phyloP scores from a whole-genome alignment of 176 grass and related monocot species.

The Lolium rigidum region DNA sequence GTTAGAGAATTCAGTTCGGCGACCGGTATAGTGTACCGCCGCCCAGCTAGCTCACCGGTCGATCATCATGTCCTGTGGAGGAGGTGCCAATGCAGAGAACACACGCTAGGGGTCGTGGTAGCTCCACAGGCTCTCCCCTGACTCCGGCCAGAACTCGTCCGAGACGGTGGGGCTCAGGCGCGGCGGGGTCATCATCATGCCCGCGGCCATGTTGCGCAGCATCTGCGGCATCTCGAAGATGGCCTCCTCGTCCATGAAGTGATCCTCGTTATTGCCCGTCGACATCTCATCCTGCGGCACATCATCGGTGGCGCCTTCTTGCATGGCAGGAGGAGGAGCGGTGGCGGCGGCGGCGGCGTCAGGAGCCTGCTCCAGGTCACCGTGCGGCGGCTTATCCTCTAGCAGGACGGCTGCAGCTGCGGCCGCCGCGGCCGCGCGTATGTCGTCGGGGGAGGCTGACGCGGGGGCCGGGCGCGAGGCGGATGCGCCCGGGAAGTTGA shows the following conservation, averaged over 20 bases:
- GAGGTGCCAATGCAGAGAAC: not conserved
- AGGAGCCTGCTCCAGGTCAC: not conserved
- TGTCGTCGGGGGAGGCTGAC: constrained; percentile 69
- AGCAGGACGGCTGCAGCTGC: constrained; percentile 55
- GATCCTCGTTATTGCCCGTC: constrained; percentile 18
- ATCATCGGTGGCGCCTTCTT: not conserved
- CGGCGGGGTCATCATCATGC: constrained; percentile 99
- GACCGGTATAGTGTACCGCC: constrained; percentile 39
- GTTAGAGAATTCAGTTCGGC: constrained; percentile 38
- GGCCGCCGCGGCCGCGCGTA: constrained; percentile 61
- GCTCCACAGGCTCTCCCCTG: constrained; percentile 77
- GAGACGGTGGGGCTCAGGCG: constrained; percentile 69
- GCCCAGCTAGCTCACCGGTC: constrained; percentile 31
- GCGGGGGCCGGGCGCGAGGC: constrained; percentile 50
- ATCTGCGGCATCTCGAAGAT: constrained; percentile 94
- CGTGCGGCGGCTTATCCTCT: constrained; percentile 12
- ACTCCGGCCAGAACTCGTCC: constrained; percentile 57
- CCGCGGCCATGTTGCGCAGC: constrained; percentile 89
- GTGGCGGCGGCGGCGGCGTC: too few species aligned
- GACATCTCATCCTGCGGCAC: not conserved
- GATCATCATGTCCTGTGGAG: constrained; percentile 6
- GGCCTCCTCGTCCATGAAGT: constrained; percentile 90
- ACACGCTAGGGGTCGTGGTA: constrained; percentile 67
- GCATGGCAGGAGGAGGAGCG: not conserved
- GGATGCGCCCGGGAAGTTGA: constrained; percentile 75